Conservation (phyloP, 2,329 filamentous ascomycete genomes). For the Coniochaeta sp. region DNA sequence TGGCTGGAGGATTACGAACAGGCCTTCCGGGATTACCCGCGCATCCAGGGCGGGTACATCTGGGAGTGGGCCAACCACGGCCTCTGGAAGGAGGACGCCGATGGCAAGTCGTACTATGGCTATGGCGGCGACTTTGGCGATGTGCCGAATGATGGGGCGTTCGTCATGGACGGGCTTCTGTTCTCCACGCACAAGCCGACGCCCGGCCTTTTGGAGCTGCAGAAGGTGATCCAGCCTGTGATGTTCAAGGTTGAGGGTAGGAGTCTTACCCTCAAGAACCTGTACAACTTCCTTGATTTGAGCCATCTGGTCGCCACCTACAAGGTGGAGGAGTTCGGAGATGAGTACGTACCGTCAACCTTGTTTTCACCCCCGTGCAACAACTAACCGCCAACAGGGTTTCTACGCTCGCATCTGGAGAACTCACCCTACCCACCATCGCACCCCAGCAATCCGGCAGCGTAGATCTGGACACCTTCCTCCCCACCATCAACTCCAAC, state of each 20-base stretch:
- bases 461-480: slow-evolving; percentile 24
- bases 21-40: slow-evolving; percentile 51
- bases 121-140: slow-evolving; percentile 60
- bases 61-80: slow-evolving; percentile 63
- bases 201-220: slow-evolving; percentile 48
- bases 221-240: slow-evolving; percentile 52
- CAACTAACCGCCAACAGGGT: slow-evolving; percentile 10
- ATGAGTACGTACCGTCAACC: slow-evolving; percentile 27
- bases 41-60: slow-evolving; percentile 60
- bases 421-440: slow-evolving; percentile 32
- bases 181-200: slow-evolving; percentile 47
- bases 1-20: slow-evolving; percentile 62
- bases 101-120: slow-evolving; percentile 41
- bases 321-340: slow-evolving; percentile 33
- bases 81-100: slow-evolving; percentile 36
- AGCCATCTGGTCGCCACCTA: slow-evolving; percentile 34
- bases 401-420: slow-evolving; percentile 23
- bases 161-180: slow-evolving; percentile 55
- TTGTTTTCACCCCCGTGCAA: not conserved
- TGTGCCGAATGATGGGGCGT: slow-evolving; percentile 50
- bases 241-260: slow-evolving; percentile 27
- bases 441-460: slow-evolving; percentile 27
- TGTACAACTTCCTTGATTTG: slow-evolving; percentile 40
- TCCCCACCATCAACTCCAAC: slow-evolving; percentile 20
- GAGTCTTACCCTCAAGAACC: slow-evolving; percentile 35